Percentiles rank a stretch among this genome's conserved stretches.
These are phyloP conservation scores for Fusarium sterilihyphosum DNA, from an alignment of 2,329 filamentous ascomycete genomes.

Conservation along the genomic window DNA sequence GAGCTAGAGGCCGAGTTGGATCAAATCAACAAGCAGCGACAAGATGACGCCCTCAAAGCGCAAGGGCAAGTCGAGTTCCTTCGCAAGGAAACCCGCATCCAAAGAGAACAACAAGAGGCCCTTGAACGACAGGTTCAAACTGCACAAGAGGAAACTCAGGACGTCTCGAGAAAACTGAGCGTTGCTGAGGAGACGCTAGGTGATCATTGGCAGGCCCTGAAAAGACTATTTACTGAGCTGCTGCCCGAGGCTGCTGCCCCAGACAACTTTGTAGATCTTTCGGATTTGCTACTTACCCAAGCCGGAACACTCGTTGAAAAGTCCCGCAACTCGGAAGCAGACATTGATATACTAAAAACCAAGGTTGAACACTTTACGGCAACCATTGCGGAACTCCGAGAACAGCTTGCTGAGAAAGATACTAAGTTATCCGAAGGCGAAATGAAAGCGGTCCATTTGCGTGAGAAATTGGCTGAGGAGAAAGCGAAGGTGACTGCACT, in stretches of 20 bases:
- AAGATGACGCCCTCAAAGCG: slow-evolving; percentile 65
- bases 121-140: slow-evolving; percentile 67
- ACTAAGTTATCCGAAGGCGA: slow-evolving; percentile 64
- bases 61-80: slow-evolving; percentile 72
- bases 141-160: slow-evolving; percentile 64
- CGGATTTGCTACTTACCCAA: slow-evolving; percentile 67
- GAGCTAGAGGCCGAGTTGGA: slow-evolving; percentile 78
- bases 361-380: slow-evolving; percentile 70
- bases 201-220: slow-evolving; percentile 63
- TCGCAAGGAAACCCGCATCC: slow-evolving; percentile 67
- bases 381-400: slow-evolving; percentile 64
- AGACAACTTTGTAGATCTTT: slow-evolving; percentile 65
- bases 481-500: slow-evolving; percentile 64
- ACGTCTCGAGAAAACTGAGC: slow-evolving; percentile 61
- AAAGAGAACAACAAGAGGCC: slow-evolving; percentile 68
- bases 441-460: slow-evolving; percentile 60
- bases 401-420: slow-evolving; percentile 64
- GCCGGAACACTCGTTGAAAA: slow-evolving; percentile 69
- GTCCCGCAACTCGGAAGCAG: slow-evolving; percentile 67
- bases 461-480: slow-evolving; percentile 63
- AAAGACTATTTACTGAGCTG: slow-evolving; percentile 68
- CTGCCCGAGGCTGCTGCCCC: slow-evolving; percentile 64
- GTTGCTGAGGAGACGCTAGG: slow-evolving; percentile 62
- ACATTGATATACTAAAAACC: slow-evolving; percentile 67
- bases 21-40: slow-evolving; percentile 65